Evolutionary conservation across 2,329 filamentous ascomycete species (phyloP), one percentile per base, ranked within the genome.

Genomic region (Ascomycota sp.): DNA sequence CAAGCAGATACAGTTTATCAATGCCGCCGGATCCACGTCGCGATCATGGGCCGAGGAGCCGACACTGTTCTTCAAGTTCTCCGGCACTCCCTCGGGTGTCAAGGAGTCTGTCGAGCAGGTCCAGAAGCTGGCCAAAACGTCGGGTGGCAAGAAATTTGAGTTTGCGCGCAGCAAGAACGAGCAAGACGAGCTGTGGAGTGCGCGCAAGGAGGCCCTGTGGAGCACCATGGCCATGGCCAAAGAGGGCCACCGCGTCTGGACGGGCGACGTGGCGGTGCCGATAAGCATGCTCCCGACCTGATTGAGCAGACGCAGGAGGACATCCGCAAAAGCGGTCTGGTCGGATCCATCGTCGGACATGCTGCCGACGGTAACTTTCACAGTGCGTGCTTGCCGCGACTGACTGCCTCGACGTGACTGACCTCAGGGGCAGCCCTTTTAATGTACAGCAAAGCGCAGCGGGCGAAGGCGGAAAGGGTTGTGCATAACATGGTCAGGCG

Each of bases 401-500:
- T 20, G 8, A n/a, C n/a, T n/a, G n/a, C n/a, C n/a, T n/a, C n/a
- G n/a, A n/a, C n/a, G n/a, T n/a, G n/a, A n/a, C n/a, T n/a, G n/a
- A n/a, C n/a, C n/a, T n/a, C n/a, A n/a, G n/a, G n/a, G n/a, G n/a
- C 25, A 62, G 57, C 65, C 6, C 69, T 71, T 30, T 44, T 72
- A 12, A 44, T 69, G 7, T 70, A 67, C 44, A 75, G 70, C 33
- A 67, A 78, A n/a, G 54, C 61, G 15, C 71, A 86, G 49, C 65
- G 73, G 38, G 53, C 60, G 33, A 63, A 66, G 32, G 75, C 76
- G 3, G 75, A 82, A 43, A 62, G 63, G 25, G 57, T 86, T 19
- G 76, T 89, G 19, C 77, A 85, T 46, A 64, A 71, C 33, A 89
- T 89, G 81, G 78, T 86, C 32, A 83, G 85, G 63, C 63, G 77